phyloP scores from a whole-genome alignment of 352 stramenopile genomes.

The Halophytophthora polymorphica region DNA sequence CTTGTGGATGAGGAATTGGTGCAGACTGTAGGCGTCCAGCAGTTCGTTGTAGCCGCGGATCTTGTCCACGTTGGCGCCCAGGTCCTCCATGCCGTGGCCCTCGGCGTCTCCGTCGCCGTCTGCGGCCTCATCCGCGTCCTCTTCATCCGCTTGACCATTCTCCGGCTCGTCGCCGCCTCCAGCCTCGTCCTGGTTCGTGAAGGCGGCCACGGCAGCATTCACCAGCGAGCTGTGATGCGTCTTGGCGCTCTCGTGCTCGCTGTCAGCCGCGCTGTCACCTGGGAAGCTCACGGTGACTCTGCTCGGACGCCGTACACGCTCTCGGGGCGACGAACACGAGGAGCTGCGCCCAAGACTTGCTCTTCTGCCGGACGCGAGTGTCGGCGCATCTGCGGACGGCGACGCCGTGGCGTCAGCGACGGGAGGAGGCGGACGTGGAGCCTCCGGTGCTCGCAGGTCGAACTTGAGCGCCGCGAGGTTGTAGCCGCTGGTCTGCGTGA shows the following conservation, averaged over 20 bases:
- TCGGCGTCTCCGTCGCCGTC: constrained; percentile 19
- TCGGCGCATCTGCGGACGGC: constrained; percentile 1
- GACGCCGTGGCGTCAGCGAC: background rate
- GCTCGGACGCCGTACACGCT: constrained; percentile 11
- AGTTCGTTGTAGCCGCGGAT: constrained; percentile 81
- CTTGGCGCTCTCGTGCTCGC: constrained; percentile 1
- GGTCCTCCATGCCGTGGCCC: constrained; percentile 52
- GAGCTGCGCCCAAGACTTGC: constrained; percentile 10
- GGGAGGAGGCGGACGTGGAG: background rate
- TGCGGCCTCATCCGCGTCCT: background rate
- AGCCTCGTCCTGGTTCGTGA: constrained; percentile 33
- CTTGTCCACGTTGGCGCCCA: constrained; percentile 73
- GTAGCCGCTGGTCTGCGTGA: constrained; percentile 64
- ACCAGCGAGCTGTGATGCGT: constrained; percentile 12
- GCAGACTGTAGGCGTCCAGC: constrained; percentile 73
- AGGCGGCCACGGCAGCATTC: constrained; percentile 17
- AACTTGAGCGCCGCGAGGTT: constrained; percentile 81
- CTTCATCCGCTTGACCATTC: constrained; percentile 12
- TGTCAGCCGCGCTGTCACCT: constrained; percentile 6
- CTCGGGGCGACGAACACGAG: background rate
- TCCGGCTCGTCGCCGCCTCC: constrained; percentile 11
- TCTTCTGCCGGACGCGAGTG: constrained; percentile 8
- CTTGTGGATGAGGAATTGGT: constrained; percentile 90
- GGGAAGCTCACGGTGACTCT: constrained; percentile 31
- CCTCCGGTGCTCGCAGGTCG: constrained; percentile 35